Conservation (phyloP, 805 yeast species). For the Candida sithepensis region DNA sequence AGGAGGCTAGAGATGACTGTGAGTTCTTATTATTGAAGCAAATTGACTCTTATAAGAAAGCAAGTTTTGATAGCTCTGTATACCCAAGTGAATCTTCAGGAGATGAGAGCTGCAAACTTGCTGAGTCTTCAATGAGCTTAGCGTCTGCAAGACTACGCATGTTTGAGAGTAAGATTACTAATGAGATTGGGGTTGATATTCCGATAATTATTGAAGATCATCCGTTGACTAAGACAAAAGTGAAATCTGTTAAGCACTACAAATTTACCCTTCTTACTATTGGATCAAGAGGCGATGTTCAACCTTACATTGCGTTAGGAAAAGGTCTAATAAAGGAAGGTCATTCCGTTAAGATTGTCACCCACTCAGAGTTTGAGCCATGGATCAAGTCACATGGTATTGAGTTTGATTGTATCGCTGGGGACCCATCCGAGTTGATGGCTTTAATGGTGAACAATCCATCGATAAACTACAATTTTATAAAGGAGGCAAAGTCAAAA, state of each 20-base stretch:
- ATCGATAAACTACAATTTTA: constrained; percentile 73
- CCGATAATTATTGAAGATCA: constrained; percentile 69
- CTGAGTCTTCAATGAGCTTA: constrained; percentile 28
- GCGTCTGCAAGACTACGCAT: constrained; percentile 60
- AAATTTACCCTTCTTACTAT: constrained; percentile 75
- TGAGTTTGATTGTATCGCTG: constrained; percentile 73
- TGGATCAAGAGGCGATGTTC: constrained; percentile 96
- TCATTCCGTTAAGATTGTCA: constrained; percentile 77
- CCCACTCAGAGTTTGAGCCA: constrained; percentile 75
- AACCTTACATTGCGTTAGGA: constrained; percentile 90
- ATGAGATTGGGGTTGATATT: constrained; percentile 57
- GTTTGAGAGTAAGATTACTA: constrained; percentile 62
- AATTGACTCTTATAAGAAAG: constrained; percentile 39
- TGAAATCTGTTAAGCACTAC: constrained; percentile 51
- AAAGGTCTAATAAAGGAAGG: constrained; percentile 78
- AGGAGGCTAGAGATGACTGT: constrained; percentile 69
- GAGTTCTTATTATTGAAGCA: constrained; percentile 49
- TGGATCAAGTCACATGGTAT: constrained; percentile 72
- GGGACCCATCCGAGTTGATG: constrained; percentile 92
- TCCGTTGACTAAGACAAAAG: constrained; percentile 36
- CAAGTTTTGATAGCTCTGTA: constrained; percentile 6
- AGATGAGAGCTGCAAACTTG: constrained; percentile 30
- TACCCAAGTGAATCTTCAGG: constrained; percentile 14
- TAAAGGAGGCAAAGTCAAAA: constrained; percentile 76
- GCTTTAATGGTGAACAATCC: constrained; percentile 90